Evolutionary conservation across 1,139 yeast species (phyloP).

Genomic region (Suhomyces taliae): DNA sequence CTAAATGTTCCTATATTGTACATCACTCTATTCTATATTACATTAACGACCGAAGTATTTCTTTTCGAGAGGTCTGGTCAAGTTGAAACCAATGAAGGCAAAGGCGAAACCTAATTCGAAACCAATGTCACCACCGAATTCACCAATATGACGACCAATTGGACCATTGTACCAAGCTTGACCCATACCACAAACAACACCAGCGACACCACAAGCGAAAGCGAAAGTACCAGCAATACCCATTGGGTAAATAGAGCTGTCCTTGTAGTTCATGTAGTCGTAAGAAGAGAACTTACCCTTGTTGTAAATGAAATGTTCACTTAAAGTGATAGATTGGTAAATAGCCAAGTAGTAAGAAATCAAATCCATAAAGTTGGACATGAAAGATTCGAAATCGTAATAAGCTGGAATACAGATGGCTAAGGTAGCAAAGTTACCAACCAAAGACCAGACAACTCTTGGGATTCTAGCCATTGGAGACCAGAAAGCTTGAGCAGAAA

Average conservation of each 20-base stretch:
- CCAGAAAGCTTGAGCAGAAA: constrained; percentile 85
- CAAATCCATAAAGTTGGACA: constrained; percentile 84
- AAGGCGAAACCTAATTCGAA: constrained; percentile 76
- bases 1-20: background rate
- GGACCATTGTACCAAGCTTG: constrained; percentile 83
- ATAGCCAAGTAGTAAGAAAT: constrained; percentile 90
- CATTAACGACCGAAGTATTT: constrained; percentile 56
- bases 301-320: constrained; percentile 80
- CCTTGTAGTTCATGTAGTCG: constrained; percentile 60
- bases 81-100: constrained; percentile 62
- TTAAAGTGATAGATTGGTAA: constrained; percentile 66
- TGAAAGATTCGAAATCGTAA: constrained; percentile 67
- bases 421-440: constrained; percentile 73
- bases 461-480: constrained; percentile 70
- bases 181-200: constrained; percentile 82
- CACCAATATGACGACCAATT: constrained; percentile 61
- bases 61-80: constrained; percentile 67
- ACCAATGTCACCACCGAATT: constrained; percentile 79
- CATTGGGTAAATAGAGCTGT: constrained; percentile 59
- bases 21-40: constrained; percentile 4
- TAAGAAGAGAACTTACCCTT: constrained; percentile 59
- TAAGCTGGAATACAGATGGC: constrained; percentile 90
- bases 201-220: constrained; percentile 80
- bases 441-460: constrained; percentile 75
- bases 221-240: constrained; percentile 79